phyloP scores from a whole-genome alignment of 2,329 filamentous ascomycete genomes.

The Beauveria varroae region DNA sequence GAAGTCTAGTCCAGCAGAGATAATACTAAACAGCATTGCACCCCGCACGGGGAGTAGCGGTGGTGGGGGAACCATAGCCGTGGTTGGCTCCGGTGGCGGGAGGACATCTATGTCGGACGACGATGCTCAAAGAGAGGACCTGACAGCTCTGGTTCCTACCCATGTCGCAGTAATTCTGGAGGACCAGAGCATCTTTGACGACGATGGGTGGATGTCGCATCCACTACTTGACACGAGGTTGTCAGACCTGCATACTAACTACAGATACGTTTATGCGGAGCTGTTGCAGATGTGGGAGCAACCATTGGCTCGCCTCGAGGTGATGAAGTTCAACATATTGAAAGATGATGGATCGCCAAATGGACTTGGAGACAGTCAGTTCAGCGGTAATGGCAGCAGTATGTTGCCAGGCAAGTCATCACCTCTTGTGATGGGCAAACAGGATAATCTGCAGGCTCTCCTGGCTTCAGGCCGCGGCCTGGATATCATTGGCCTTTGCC shows the following conservation, averaged over 20 bases:
- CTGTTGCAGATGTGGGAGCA: constrained; percentile 60
- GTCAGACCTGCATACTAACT: constrained; percentile 46
- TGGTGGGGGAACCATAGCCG: constrained; percentile 40
- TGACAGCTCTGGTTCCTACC: constrained; percentile 40
- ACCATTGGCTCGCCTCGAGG: constrained; percentile 54
- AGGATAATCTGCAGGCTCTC: constrained; percentile 43
- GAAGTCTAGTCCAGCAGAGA: constrained; percentile 54
- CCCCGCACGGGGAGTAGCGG: constrained; percentile 37
- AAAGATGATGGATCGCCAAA: constrained; percentile 34
- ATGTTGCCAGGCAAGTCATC: constrained; percentile 32
- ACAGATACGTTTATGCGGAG: constrained; percentile 60
- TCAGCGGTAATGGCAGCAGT: constrained; percentile 20
- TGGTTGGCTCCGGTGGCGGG: constrained; percentile 37
- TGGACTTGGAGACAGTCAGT: constrained; percentile 14
- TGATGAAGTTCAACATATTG: constrained; percentile 62
- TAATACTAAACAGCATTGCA: constrained; percentile 47
- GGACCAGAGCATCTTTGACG: constrained; percentile 59
- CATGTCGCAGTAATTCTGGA: constrained; percentile 47
- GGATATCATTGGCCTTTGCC: constrained; percentile 56
- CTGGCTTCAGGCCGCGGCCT: constrained; percentile 48
- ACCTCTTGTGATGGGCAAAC: constrained; percentile 50
- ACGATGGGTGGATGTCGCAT: constrained; percentile 56
- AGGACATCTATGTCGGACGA: constrained; percentile 49
- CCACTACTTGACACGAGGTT: constrained; percentile 48
- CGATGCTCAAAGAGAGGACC: constrained; percentile 39